Base-by-base conservation (phyloP, 352 stramenopile species). In the Pythium monospermum region DNA sequence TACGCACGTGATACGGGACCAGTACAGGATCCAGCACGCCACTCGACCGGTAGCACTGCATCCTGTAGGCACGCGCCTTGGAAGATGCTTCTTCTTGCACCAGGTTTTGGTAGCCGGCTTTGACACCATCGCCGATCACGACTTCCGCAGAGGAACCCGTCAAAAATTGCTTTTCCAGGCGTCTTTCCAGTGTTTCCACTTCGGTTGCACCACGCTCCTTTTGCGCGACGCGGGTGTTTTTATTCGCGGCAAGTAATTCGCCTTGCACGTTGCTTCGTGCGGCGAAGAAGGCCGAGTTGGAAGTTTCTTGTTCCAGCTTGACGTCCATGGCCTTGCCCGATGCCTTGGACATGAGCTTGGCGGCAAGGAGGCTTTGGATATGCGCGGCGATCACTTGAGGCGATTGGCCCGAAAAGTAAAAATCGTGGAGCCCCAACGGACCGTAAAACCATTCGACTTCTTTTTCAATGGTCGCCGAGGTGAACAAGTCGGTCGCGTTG, bases 391-490 rank as follows among this genome's bases (percentile, higher is more conserved):
- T 92, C 15, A 79, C 67, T 10, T 40, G 47, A 6, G 82, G 55
- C 6, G 73, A 74, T 41, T 90, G 78, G 27, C 78, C 77, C 4
- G 72, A 60, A 53, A 92, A 92, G 68, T 92, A 92, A 51, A 90
- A 92, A 55, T 90, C 78, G 69, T 92, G 82, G 15, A 92, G 61
- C 7, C 82, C 82, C 11, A 92, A 51, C 18, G 78, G 76, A 2
- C 79, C 79, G 57, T 89, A 92, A 59, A 92, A 92, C 75, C 76
- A 92, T 47, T 89, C 75, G 30, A 92, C 71, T 47, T 92, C 82
- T 23, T 69, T 75, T 22, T 65, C 68, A 35, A 92, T 69, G 22
- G 72, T 69, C 19, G 69, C 68, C 8, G 70, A 61, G 42, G 73
- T 83, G 57, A 91, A 89, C 23, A 89, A 54, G 5, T 76, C 69